phyloP scores from a whole-genome alignment of 1,139 yeast species.

The Blastobotrys serpentis region DNA sequence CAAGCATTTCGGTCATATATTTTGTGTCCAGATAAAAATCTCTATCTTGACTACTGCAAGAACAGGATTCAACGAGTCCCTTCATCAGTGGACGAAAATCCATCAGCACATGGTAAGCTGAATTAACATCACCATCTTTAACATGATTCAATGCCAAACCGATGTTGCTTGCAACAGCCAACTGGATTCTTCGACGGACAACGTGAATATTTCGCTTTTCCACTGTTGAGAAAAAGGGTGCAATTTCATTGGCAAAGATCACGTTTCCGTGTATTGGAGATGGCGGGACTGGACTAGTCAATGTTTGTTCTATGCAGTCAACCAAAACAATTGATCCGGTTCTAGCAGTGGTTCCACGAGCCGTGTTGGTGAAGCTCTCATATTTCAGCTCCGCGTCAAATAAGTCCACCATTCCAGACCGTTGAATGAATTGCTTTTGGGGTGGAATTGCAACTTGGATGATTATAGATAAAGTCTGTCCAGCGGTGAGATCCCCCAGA shows the following conservation, averaged over 20 bases:
- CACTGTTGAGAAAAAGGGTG: constrained; percentile 23
- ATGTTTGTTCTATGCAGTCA: constrained; percentile 8
- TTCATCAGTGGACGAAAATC: constrained; percentile 19
- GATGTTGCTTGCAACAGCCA: constrained; percentile 27
- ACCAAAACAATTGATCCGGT: constrained; percentile 8
- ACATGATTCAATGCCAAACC: constrained; percentile 21
- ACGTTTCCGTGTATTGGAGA: constrained; percentile 25
- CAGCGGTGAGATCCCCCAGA: constrained; percentile 25
- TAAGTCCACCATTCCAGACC: constrained; percentile 11
- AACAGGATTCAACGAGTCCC: constrained; percentile 19
- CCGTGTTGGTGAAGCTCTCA: constrained; percentile 14
- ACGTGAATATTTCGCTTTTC: constrained; percentile 25
- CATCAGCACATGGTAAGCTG: constrained; percentile 17
- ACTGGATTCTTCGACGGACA: constrained; percentile 28
- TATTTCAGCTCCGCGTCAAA: constrained; percentile 16
- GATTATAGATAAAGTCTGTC: constrained; percentile 24
- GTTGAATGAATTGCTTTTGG: constrained; percentile 10
- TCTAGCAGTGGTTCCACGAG: constrained; percentile 10
- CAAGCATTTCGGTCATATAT: constrained; percentile 22
- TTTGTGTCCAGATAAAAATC: constrained; percentile 21
- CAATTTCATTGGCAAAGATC: constrained; percentile 17
- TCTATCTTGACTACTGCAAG: constrained; percentile 8
- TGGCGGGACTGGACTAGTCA: constrained; percentile 14
- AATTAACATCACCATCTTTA: constrained; percentile 9
- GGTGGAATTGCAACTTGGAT: constrained; percentile 26